Evolutionary conservation across 306 rosid species (phyloP), one percentile per base, ranked within the genome.

Genomic region (Styphnolobium japonicum): DNA sequence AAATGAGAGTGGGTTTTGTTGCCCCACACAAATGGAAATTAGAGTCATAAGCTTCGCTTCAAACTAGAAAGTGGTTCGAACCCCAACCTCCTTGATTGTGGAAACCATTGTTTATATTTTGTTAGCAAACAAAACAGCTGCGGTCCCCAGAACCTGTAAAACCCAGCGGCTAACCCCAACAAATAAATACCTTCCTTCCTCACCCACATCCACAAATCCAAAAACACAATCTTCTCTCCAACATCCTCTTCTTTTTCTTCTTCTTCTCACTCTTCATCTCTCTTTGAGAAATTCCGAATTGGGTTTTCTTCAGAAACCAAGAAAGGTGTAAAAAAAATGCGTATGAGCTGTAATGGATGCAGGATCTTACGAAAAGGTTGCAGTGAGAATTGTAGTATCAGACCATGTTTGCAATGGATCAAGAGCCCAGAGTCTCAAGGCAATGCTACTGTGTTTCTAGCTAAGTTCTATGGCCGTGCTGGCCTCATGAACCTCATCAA

Each of bases 391-490:
- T 95, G 99, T n/a, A 89, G 88, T 56, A 95, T 95, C 49, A 80
- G 98, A 12, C 99, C 99, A 0, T 95, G 99, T 56, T 79, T 95
- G 89, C 85, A 87, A 22, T 95, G 99, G 99, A 91, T 95, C 78
- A 89, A 95, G 62, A 86, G 80, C 63, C 88, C 98, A 0, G 92
- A 93, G 9, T 91, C 99, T 8, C 99, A 95, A 33, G 97, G 96
- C 2, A 91, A 95, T 85, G 99, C 97, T 2, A 95, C 99, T 34
- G 88, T 95, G 4, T 95, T 95, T 48, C 97, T 95, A 1, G 98
- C 99, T 22, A 95, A 95, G 86, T 95, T 95, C 57, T 95, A 93
- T 56, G 99, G 99, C 82, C 99, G 99, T 3, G 99, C 98, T 10
- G 99, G 99, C 0, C 99, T 95, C 62, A 87, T 90, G 85, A 91